These are phyloP conservation scores for Saccharum spontaneum DNA, from an alignment of 176 grass and related monocot species.

Conservation along the genomic window DNA sequence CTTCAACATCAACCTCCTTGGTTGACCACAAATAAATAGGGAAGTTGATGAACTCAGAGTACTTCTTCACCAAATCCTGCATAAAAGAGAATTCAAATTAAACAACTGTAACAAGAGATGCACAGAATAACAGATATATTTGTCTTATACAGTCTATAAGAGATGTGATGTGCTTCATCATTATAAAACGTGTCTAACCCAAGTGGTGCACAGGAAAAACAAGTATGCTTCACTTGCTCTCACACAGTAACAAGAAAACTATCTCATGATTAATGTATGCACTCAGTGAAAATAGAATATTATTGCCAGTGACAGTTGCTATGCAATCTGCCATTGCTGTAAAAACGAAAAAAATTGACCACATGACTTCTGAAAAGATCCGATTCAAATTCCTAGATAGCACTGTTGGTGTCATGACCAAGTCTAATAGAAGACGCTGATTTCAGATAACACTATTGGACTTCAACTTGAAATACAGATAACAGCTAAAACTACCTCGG, in stretches of 20 bases:
- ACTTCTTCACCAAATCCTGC: constrained; percentile 93
- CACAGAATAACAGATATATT: neutral
- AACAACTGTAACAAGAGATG: neutral
- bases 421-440: no score
- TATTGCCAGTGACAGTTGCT: no score
- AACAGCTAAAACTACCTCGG: neutral
- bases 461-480: neutral
- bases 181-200: neutral
- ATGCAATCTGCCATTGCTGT: no score
- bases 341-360: no score
- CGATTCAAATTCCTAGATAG: no score
- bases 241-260: neutral
- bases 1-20: constrained; percentile 96
- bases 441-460: neutral
- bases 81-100: constrained; percentile 20
- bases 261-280: neutral
- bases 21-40: constrained; percentile 97
- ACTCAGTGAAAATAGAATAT: neutral
- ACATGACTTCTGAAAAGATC: no score
- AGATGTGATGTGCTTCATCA: neutral
- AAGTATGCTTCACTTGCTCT: neutral
- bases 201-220: neutral
- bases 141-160: neutral
- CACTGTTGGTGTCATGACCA: no score
- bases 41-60: constrained; percentile 99